Evolutionary conservation across 768 basidiomycete species (phyloP), one percentile per base, ranked within the genome.

Genomic region (Lactifluus volemus): DNA sequence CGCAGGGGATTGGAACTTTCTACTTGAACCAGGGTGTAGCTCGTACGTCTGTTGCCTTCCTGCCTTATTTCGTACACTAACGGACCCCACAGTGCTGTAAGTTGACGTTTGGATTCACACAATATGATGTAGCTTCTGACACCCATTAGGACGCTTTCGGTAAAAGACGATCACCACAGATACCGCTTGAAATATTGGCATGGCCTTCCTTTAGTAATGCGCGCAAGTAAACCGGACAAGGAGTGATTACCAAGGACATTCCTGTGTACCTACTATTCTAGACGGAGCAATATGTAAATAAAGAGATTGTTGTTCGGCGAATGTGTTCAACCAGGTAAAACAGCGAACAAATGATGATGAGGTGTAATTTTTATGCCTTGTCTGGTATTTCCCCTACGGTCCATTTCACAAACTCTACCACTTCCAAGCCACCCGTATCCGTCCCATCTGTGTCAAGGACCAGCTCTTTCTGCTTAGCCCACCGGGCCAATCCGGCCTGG

Each of bases 81-180:
- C 53, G 49, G 29, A 59, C 12, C 45, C 15, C 30, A n/a, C 55
- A 75, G 72, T 69, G 55, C 49, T 66, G 67, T 69, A 53, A 63
- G 69, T 66, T 39, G 56, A 8, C 9, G 15, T 5, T 34, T 36
- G 45, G 25, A 39, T 29, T 30, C 12, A 15, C 29, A 11, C 11
- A 39, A 25, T 25, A 25, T 25, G 25, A 34, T 47, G 29, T 25
- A 11, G 3, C 45, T 36, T 50, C 44, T 59, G 38, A 62, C 48
- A 11, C 45, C 44, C 6, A 29, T 52, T 52, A 84, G 84, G 29
- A 79, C 81, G 1, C 72, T 88, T 12, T 84, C 82, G 68, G 72
- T 81, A 64, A 86, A 86, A 65, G 84, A 85, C 65, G 75, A 79
- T 61, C 77, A 80, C 51, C 70, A 75, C 44, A 78, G 81, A 32